A percentile compares a stretch with the other conserved stretches of the same genome.
Conservation (phyloP, 1,284 basidiomycete species). For the Papiliotrema nemorosa region DNA sequence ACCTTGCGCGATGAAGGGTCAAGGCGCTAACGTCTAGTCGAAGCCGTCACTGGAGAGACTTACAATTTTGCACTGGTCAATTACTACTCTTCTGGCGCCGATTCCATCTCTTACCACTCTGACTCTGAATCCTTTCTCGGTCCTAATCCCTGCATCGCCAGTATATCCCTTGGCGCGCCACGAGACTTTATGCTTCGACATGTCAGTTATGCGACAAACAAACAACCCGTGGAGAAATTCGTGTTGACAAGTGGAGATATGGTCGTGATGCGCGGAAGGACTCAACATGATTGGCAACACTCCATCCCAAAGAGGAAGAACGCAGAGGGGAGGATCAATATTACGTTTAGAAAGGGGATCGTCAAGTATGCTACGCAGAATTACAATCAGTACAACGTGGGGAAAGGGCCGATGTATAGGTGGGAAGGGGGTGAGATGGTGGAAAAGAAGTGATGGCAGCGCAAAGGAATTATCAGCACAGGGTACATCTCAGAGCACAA, state of each 20-base stretch:
- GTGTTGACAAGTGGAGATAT: conserved; percentile 41
- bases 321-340: conserved; percentile 45
- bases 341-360: conserved; percentile 48
- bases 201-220: conserved; percentile 30
- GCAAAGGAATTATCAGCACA: neutral
- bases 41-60: conserved; percentile 33
- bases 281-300: conserved; percentile 48
- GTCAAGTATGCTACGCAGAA: conserved; percentile 44
- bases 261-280: conserved; percentile 48
- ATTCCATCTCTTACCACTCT: conserved; percentile 48
- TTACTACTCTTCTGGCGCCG: conserved; percentile 46
- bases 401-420: conserved; percentile 27
- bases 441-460: conserved; percentile 12
- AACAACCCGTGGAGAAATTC: conserved; percentile 37
- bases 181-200: conserved; percentile 47
- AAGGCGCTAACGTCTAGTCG: conserved; percentile 20
- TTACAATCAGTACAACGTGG: conserved; percentile 40
- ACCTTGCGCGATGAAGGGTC: no score
- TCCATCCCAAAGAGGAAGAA: conserved; percentile 45
- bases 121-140: conserved; percentile 49
- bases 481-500: no score
- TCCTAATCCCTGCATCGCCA: conserved; percentile 44
- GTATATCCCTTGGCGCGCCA: conserved; percentile 40
- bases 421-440: conserved; percentile 26
- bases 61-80: conserved; percentile 46